Base-by-base conservation (phyloP, 2,329 filamentous ascomycete species). In the Lecanicillium sp. region DNA sequence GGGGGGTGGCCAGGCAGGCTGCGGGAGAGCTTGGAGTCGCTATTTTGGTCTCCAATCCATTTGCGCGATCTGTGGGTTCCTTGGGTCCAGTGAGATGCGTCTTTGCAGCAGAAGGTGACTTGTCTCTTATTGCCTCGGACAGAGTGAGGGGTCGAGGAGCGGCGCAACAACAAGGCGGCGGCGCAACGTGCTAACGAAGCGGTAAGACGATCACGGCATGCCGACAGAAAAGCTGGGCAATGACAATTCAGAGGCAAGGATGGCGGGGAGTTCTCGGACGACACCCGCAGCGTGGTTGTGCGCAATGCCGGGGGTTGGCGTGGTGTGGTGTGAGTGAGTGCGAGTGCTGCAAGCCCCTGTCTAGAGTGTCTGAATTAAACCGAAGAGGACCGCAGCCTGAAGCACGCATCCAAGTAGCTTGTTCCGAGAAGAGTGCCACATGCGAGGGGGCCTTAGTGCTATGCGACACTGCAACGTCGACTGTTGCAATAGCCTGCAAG, bases 41-140 rank as follows among this genome's bases (percentile, higher is more conserved):
- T 49, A 49, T 49, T 49, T 49, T 26, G 43, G 46, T 49, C 38
- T 21, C 46, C 8, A 29, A 43, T 43, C 32, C 46, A 49, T 49
- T 29, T 38, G 39, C 46, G 24, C 44, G 44, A 47, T 47, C 44
- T 33, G 7, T 35, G 35, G 44, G 44, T 29, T 26, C 21, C 27
- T 11, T 3, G 26, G 36, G 35, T 47, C 44, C 44, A 47, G 44
- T n/a, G 26, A 40, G 36, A 47, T 47, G 44, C 36, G 44, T 47
- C 44, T 32, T 29, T 23, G 33, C 35, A 46, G 35, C 33, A 44
- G 21, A 19, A 32, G 21, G 17, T 20, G 36, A 17, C 19, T 14
- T 39, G 35, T 32, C 36, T 46, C 36, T 46, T 40, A 11, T 19
- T 32, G n/a, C 20, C 33, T 15, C 17, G 11, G 17, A 5, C 35